Conservation (phyloP, 106 monocot genomes). For the Vanilla planifolia region DNA sequence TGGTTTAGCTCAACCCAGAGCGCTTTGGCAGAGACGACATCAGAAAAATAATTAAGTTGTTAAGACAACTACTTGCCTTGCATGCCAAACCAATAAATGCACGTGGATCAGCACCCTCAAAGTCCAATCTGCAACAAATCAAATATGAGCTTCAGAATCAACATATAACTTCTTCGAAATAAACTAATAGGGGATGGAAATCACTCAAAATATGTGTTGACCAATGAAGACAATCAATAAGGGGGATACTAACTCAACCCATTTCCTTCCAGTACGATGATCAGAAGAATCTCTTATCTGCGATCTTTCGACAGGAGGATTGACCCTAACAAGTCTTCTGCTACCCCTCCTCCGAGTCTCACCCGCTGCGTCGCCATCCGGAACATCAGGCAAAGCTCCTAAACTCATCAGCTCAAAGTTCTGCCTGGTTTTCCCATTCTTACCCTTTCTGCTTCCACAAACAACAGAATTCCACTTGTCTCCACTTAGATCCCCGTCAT, state of each 20-base stretch:
- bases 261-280: slow-evolving; percentile 43
- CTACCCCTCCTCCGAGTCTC: slow-evolving; percentile 25
- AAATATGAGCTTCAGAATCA: no score
- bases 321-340: slow-evolving; percentile 7
- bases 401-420: slow-evolving; percentile 40
- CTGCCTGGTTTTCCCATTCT: neutral
- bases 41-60: neutral
- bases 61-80: slow-evolving; percentile 48
- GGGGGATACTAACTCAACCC: slow-evolving; percentile 66
- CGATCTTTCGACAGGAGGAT: neutral
- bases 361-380: slow-evolving; percentile 6
- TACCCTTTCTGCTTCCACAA: slow-evolving; percentile 6
- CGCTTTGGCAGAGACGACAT: neutral
- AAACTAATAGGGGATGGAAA: neutral
- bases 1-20: neutral
- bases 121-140: slow-evolving; percentile 47
- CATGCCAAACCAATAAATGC: slow-evolving; percentile 73
- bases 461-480: neutral
- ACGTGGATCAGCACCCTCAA: slow-evolving; percentile 63
- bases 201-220: neutral
- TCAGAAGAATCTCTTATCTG: slow-evolving; percentile 19
- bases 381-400: slow-evolving; percentile 3
- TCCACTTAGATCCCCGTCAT: neutral
- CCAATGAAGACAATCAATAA: neutral
- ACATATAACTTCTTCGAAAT: slow-evolving; percentile 1